Evolutionary conservation across 257 asterid species (phyloP), one percentile per base, ranked within the genome.

Genomic region (Solanum dulcamara): DNA sequence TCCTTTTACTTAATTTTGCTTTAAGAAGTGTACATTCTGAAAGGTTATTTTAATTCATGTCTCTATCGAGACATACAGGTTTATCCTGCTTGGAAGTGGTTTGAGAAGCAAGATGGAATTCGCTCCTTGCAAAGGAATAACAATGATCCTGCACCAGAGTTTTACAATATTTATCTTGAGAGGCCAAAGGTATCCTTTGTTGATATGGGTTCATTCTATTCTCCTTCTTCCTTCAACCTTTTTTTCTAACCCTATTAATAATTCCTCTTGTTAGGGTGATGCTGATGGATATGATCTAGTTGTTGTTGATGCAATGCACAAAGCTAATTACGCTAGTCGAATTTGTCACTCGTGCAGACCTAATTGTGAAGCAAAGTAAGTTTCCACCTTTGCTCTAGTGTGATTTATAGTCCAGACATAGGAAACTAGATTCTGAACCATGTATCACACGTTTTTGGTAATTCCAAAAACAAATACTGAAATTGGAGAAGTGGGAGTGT

Each of bases 231-330:
- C 35, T 50, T 68, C 68, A 22, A 83, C 64, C 83, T 37, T 81
- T 17, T 59, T 86, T 22, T 70, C 50, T 14, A 24, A 32, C 85
- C 75, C 89, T 57, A 87, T 86, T 71, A 50, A n/a, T 71, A 70
- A 85, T 70, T 86, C 67, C 80, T 33, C 46, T 70, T 90, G 55
- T 87, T 94, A 97, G 99, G 99, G 99, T 88, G 99, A 97, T 92
- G 98, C 98, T 84, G 99, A 95, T 91, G 99, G 99, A 66, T 97
- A 95, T 90, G 99, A 97, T 90, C 90, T 97, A 83, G 94, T 97
- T 81, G 99, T 97, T 81, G 98, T 97, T 85, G 99, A 97, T 91
- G 99, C 99, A 87, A 97, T 97, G 99, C 99, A 97, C 94, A 97
- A 97, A 90, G 98, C 99, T 38, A 97, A 97, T 89, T 97, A 95